Conservation (phyloP, 1,139 yeast genomes). For the Candida sanyaensis region DNA sequence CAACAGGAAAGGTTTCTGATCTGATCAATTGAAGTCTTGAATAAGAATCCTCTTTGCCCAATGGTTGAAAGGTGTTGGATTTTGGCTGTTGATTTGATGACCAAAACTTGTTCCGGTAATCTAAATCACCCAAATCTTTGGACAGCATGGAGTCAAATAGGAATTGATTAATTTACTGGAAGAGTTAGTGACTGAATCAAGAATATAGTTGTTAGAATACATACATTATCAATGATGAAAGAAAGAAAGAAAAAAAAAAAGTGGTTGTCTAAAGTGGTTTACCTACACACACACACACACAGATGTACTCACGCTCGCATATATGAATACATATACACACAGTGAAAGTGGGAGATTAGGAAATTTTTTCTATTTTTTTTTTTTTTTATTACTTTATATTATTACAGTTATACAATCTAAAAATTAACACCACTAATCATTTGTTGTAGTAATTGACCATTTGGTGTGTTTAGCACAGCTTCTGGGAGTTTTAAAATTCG, state of each 20-base stretch:
- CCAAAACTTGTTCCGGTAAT: slow-evolving; percentile 11
- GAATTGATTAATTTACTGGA: slow-evolving; percentile 11
- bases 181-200: slow-evolving; percentile 5
- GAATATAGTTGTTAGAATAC: not conserved
- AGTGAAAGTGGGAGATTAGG: not conserved
- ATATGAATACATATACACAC: not conserved
- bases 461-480: slow-evolving; percentile 59
- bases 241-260: not conserved
- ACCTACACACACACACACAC: not conserved
- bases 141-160: slow-evolving; percentile 15
- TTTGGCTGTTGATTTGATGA: slow-evolving; percentile 1
- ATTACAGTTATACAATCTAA: not conserved
- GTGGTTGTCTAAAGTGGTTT: not conserved
- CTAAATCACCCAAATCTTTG: slow-evolving; percentile 11
- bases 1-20: slow-evolving; percentile 1
- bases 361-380: too few relatives aligned
- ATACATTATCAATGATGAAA: slow-evolving; percentile 6
- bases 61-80: slow-evolving; percentile 5
- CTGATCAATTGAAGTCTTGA: not conserved
- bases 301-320: not conserved
- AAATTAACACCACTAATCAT: slow-evolving; percentile 21
- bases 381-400: not conserved
- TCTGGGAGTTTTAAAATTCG: slow-evolving; percentile 55
- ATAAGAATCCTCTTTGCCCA: slow-evolving; percentile 1
- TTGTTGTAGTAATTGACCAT: slow-evolving; percentile 48